These are phyloP conservation scores for Syzygium malaccense DNA, from an alignment of 441 rosid genomes.

Conservation along the genomic window DNA sequence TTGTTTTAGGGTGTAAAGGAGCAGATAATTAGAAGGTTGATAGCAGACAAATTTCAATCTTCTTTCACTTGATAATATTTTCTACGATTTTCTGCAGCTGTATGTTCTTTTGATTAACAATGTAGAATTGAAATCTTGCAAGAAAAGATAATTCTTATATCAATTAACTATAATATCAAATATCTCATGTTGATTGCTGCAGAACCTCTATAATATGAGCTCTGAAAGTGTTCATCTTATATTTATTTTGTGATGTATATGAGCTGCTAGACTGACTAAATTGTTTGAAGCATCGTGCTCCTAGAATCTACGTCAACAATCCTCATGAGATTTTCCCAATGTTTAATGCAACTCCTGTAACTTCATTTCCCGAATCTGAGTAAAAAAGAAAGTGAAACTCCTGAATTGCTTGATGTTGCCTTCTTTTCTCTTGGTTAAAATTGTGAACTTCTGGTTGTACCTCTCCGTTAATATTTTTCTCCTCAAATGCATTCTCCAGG, in stretches of 20 bases:
- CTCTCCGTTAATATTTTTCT: neutral
- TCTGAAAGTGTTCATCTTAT: neutral
- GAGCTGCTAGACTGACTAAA: neutral
- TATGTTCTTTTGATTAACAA: neutral
- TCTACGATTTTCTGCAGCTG: neutral
- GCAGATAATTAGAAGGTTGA: neutral
- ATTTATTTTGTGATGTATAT: neutral
- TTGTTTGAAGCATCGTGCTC: neutral
- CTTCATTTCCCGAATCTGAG: neutral
- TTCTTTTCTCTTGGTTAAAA: neutral
- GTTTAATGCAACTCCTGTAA: neutral
- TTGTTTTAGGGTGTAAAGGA: neutral
- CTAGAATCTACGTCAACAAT: neutral
- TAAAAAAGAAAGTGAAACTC: neutral
- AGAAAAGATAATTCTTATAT: neutral
- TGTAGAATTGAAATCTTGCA: neutral
- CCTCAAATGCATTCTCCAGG: slow-evolving; percentile 22
- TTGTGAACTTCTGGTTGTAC: neutral
- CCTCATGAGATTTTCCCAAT: neutral
- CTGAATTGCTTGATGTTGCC: neutral
- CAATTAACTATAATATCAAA: neutral
- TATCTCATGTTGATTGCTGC: neutral
- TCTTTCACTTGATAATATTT: neutral
- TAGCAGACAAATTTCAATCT: neutral
- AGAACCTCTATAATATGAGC: neutral